These are phyloP conservation scores for Sugiyamaella smithiae DNA, from an alignment of 805 yeast species.

Conservation along the genomic window DNA sequence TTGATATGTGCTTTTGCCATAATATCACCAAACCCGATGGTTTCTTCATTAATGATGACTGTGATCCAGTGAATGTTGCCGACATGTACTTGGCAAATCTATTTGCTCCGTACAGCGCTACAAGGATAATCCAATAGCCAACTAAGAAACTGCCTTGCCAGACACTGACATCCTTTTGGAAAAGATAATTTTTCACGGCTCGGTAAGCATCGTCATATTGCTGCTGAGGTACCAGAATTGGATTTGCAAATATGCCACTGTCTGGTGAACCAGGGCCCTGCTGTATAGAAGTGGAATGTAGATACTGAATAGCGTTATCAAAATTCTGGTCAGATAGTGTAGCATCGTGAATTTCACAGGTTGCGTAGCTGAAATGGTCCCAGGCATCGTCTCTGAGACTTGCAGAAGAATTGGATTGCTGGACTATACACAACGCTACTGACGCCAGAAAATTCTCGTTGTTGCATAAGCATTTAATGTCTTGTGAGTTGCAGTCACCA, in stretches of 20 bases:
- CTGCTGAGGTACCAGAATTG: constrained; percentile 13
- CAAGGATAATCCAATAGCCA: constrained; percentile 32
- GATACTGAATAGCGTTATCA: constrained; percentile 15
- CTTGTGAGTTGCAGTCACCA: constrained; percentile 23
- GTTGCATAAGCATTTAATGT: constrained; percentile 32
- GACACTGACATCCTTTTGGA: constrained; percentile 30
- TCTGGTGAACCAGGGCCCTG: constrained; percentile 18
- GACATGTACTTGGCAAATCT: constrained; percentile 15
- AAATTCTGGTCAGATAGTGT: constrained; percentile 16
- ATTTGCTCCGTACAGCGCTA: constrained; percentile 13
- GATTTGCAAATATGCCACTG: constrained; percentile 8
- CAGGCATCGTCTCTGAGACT: constrained; percentile 31
- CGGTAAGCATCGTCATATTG: constrained; percentile 11
- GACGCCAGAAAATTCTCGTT: constrained; percentile 30
- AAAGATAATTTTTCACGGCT: constrained; percentile 19
- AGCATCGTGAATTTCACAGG: constrained; percentile 27
- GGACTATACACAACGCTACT: constrained; percentile 32
- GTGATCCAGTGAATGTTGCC: constrained; percentile 24
- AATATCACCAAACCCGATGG: constrained; percentile 20
- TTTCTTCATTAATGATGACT: constrained; percentile 24
- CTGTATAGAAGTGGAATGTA: constrained; percentile 17
- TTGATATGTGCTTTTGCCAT: constrained; percentile 30
- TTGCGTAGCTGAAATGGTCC: constrained; percentile 28
- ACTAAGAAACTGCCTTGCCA: constrained; percentile 34
- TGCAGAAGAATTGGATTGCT: constrained; percentile 24